Percentiles rank a stretch among this genome's conserved stretches.
Conservation (phyloP, 192 early-diverging fungal genomes). For the Rhizophlyctis rosea region DNA sequence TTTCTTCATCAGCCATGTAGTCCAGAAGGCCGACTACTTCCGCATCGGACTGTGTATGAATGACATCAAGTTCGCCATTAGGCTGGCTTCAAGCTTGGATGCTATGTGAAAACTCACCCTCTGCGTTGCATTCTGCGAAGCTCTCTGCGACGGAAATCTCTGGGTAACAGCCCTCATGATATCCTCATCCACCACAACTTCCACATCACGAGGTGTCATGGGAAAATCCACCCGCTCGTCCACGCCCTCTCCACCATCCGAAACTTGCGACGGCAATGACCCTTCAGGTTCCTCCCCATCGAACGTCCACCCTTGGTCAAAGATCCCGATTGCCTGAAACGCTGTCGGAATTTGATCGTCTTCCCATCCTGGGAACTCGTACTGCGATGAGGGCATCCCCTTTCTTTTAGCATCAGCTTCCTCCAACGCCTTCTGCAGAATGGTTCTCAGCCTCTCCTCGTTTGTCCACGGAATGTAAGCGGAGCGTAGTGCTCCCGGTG, state of each 20-base stretch:
- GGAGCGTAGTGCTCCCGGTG: constrained; percentile 8
- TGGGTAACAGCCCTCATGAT: not conserved
- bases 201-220: not conserved
- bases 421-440: not conserved
- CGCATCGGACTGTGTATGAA: too few relatives aligned
- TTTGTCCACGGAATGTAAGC: constrained; percentile 21
- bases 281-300: constrained; percentile 10
- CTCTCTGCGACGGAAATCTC: too few relatives aligned
- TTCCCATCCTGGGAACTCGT: constrained; percentile 1
- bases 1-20: too few relatives aligned
- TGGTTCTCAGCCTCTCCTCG: constrained; percentile 8
- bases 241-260: not conserved
- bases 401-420: not conserved
- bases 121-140: too few relatives aligned
- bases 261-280: not conserved
- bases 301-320: not conserved
- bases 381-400: too few relatives aligned
- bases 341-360: constrained; percentile 38
- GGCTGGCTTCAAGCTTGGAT: too few relatives aligned
- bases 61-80: too few relatives aligned
- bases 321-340: constrained; percentile 35
- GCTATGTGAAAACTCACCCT: too few relatives aligned
- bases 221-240: not conserved
- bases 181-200: constrained; percentile 2
- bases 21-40: too few relatives aligned